Conservation (phyloP, 345 rosid species). For the Lagerstroemia speciosa region DNA sequence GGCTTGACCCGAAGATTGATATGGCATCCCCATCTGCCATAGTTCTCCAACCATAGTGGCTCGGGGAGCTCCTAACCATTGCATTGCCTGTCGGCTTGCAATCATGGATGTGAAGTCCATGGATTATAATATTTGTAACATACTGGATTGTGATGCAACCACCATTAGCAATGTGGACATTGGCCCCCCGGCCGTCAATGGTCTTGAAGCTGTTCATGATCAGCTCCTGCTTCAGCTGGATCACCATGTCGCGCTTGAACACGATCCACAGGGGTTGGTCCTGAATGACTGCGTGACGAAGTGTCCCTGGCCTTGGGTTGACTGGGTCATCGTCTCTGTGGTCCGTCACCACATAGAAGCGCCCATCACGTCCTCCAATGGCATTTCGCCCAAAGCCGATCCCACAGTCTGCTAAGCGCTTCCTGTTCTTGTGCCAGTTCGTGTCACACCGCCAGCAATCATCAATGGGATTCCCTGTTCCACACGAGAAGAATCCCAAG, state of each 20-base stretch:
- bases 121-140: slow-evolving; percentile 19
- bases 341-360: slow-evolving; percentile 33
- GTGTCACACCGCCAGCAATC: slow-evolving; percentile 44
- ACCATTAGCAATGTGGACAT: slow-evolving; percentile 21
- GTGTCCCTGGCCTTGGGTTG: slow-evolving; percentile 32
- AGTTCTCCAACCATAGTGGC: slow-evolving; percentile 22
- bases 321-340: slow-evolving; percentile 26
- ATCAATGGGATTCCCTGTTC: slow-evolving; percentile 25
- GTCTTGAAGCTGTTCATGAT: slow-evolving; percentile 27
- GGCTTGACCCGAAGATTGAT: slow-evolving; percentile 47
- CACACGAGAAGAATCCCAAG: slow-evolving; percentile 23
- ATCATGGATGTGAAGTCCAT: slow-evolving; percentile 23
- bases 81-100: slow-evolving; percentile 24
- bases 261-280: slow-evolving; percentile 34
- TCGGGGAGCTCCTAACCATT: slow-evolving; percentile 22
- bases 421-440: slow-evolving; percentile 37
- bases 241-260: slow-evolving; percentile 34
- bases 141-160: slow-evolving; percentile 21
- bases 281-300: slow-evolving; percentile 37
- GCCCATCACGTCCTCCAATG: slow-evolving; percentile 32
- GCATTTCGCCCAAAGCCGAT: slow-evolving; percentile 36
- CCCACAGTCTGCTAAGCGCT: slow-evolving; percentile 32
- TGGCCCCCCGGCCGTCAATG: slow-evolving; percentile 19
- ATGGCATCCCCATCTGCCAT: slow-evolving; percentile 48
- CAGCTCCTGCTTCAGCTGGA: slow-evolving; percentile 21